A percentile compares a stretch with the other conserved stretches of the same genome.
Evolutionary conservation across 495 filamentous ascomycete species (phyloP).

Genomic region (Jackrogersella minutella): DNA sequence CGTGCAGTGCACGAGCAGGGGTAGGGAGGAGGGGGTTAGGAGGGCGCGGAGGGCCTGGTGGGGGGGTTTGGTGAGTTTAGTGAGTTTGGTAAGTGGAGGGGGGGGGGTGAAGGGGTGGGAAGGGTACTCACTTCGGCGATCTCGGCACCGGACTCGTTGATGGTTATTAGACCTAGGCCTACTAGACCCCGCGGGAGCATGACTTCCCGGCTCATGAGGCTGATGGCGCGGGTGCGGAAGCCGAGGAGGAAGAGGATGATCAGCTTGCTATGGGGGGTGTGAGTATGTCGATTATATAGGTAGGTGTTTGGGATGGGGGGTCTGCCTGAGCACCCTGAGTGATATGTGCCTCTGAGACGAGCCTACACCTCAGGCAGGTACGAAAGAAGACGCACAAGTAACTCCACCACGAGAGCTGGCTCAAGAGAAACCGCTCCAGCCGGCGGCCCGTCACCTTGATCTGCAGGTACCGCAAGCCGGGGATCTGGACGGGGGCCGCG

Average conservation of each 20-base stretch:
- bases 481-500: conserved; percentile 61
- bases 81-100: background rate
- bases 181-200: conserved; percentile 73
- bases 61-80: conserved; percentile 33
- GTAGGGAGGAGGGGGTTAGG: conserved; percentile 56
- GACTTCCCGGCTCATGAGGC: conserved; percentile 70
- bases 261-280: conserved; percentile 56
- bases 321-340: too few relatives aligned
- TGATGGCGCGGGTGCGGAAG: conserved; percentile 71
- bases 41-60: conserved; percentile 52
- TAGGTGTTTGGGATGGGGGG: background rate
- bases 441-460: conserved; percentile 77
- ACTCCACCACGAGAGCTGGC: conserved; percentile 71
- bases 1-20: conserved; percentile 79
- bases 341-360: too few relatives aligned
- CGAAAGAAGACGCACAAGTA: conserved; percentile 57
- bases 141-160: conserved; percentile 69
- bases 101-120: background rate
- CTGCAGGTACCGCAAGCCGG: conserved; percentile 64
- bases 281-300: background rate
- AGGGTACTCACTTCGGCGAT: conserved; percentile 57
- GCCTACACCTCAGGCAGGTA: too few relatives aligned
- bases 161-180: conserved; percentile 69
- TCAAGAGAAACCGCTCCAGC: conserved; percentile 73
- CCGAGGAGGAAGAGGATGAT: conserved; percentile 67